phyloP scores from a whole-genome alignment of 257 asterid species.

The Solanum ossicruentum region DNA sequence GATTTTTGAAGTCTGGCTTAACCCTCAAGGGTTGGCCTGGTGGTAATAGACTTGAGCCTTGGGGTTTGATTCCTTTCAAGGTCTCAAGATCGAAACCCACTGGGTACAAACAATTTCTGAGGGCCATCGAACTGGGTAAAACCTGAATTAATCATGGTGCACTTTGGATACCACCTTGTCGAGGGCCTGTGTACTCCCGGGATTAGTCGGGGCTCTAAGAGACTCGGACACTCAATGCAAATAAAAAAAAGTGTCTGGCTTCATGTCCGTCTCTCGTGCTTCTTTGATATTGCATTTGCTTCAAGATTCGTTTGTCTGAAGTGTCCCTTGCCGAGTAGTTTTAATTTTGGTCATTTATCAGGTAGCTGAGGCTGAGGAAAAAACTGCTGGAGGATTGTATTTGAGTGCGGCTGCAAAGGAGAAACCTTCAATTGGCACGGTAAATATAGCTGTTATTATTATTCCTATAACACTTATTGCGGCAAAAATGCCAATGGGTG shows the following conservation, averaged over 20 bases:
- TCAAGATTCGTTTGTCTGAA: background rate
- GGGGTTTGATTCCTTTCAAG: too few relatives aligned
- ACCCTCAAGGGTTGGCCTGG: too few relatives aligned
- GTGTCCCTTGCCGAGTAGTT: background rate
- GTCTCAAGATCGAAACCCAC: too few relatives aligned
- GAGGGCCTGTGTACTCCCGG: too few relatives aligned
- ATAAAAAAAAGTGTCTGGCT: background rate
- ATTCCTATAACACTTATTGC: background rate
- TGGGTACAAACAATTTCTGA: too few relatives aligned
- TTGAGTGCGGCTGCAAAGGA: constrained; percentile 73
- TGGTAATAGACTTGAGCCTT: too few relatives aligned
- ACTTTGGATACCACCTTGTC: too few relatives aligned
- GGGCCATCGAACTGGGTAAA: too few relatives aligned
- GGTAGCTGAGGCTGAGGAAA: constrained; percentile 79
- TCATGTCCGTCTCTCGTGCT: background rate
- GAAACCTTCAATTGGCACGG: constrained; percentile 92
- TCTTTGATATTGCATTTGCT: background rate
- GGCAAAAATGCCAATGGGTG: background rate
- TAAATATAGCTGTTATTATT: constrained; percentile 6
- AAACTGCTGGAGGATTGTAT: constrained; percentile 83
- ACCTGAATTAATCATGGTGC: too few relatives aligned
- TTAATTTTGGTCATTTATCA: constrained; percentile 7
- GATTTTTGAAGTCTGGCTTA: too few relatives aligned
- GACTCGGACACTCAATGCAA: too few relatives aligned
- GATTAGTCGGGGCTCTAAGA: too few relatives aligned